Conservation (phyloP, 176 grass and related monocot species). For the Ensete ventricosum region DNA sequence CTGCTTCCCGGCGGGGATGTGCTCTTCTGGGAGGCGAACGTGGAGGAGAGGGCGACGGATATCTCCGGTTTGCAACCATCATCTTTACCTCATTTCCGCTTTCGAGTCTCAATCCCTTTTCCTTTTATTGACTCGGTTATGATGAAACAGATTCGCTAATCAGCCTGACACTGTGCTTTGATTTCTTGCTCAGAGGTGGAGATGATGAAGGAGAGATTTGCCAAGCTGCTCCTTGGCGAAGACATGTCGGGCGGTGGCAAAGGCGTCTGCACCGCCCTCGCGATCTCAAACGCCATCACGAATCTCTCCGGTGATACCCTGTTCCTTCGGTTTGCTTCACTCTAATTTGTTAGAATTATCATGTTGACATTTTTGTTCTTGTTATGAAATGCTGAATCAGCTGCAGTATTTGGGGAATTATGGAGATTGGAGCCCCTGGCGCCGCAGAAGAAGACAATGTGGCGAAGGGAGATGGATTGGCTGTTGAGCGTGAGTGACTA, state of each 20-base stretch:
- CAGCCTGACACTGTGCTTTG: not conserved
- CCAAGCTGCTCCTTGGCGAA: conserved; percentile 92
- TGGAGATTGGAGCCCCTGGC: conserved; percentile 97
- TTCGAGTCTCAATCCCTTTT: conserved; percentile 1
- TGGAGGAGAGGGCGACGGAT: conserved; percentile 9
- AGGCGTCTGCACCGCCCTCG: conserved; percentile 95
- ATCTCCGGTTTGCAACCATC: conserved; percentile 23
- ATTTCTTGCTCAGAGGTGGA: conserved; percentile 48
- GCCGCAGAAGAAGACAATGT: conserved; percentile 77
- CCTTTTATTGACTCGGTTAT: not conserved
- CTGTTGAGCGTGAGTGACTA: conserved; percentile 76
- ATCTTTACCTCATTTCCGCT: not conserved
- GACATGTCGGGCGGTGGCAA: conserved; percentile 99
- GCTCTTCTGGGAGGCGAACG: conserved; percentile 12
- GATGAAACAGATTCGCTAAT: no score
- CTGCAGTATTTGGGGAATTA: conserved; percentile 92
- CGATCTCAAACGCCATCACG: conserved; percentile 96
- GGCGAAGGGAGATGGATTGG: conserved; percentile 94
- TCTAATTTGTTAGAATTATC: not conserved
- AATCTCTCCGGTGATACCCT: conserved; percentile 72
- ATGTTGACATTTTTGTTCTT: conserved; percentile 22
- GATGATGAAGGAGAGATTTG: conserved; percentile 99
- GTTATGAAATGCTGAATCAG: conserved; percentile 23
- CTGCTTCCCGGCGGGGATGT: not conserved
- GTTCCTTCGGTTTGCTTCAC: not conserved